Evolutionary conservation across 2,329 filamentous ascomycete genomes (phyloP).

Genomic region (Rachicladosporium sp.): DNA sequence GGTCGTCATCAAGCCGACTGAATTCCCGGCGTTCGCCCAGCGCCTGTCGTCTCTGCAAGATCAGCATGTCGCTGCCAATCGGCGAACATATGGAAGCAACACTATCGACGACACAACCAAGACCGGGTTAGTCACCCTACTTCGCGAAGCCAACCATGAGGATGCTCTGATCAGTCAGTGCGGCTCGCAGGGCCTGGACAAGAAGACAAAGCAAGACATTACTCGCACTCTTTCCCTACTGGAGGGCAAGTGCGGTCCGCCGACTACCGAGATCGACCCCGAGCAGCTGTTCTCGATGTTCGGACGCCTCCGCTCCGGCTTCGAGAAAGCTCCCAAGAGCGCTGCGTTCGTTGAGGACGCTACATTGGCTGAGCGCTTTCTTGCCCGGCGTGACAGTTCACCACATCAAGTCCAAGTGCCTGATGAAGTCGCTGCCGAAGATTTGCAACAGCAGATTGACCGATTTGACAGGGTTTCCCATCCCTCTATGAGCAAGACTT

Average conservation of each 20-base stretch:
- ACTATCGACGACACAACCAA: slow-evolving; percentile 5
- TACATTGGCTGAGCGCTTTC: slow-evolving; percentile 7
- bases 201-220: slow-evolving; percentile 8
- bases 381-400: slow-evolving; percentile 3
- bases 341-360: slow-evolving; percentile 8
- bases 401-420: not conserved
- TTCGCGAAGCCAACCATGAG: slow-evolving; percentile 9
- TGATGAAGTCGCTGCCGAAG: not conserved
- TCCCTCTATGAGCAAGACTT: slow-evolving; percentile 3
- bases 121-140: slow-evolving; percentile 7
- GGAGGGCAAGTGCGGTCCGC: slow-evolving; percentile 12
- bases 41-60: slow-evolving; percentile 7
- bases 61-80: slow-evolving; percentile 2
- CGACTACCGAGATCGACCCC: slow-evolving; percentile 7
- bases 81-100: not conserved
- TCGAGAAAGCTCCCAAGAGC: slow-evolving; percentile 7
- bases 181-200: slow-evolving; percentile 4
- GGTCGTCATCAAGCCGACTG: slow-evolving; percentile 5
- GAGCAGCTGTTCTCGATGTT: slow-evolving; percentile 10
- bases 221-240: slow-evolving; percentile 12
- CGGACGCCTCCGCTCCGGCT: slow-evolving; percentile 9
- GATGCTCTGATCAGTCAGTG: slow-evolving; percentile 7
- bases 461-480: slow-evolving; percentile 1
- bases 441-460: not conserved
- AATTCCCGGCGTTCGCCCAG: slow-evolving; percentile 5